phyloP scores from a whole-genome alignment of 495 filamentous ascomycete species.

The Aeminium ludgeri region DNA sequence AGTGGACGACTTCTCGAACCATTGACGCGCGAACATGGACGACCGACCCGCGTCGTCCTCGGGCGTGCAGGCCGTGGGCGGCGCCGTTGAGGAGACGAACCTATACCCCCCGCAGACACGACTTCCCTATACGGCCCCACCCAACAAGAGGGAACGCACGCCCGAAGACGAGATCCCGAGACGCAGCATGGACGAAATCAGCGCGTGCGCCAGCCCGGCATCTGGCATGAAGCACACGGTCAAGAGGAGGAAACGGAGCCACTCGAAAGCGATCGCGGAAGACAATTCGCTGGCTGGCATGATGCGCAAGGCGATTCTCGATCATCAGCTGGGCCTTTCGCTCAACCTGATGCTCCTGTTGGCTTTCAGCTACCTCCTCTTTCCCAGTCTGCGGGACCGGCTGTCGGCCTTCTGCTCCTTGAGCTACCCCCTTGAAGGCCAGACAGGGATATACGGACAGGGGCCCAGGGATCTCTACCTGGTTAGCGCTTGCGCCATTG shows the following conservation, averaged over 20 bases:
- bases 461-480: slow-evolving; percentile 69
- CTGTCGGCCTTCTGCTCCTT: slow-evolving; percentile 74
- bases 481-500: slow-evolving; percentile 60
- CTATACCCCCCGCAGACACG: too few species aligned
- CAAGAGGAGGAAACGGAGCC: not conserved
- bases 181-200: slow-evolving; percentile 1
- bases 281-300: slow-evolving; percentile 9
- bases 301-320: slow-evolving; percentile 11
- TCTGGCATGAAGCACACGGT: not conserved
- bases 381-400: slow-evolving; percentile 59
- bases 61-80: too few species aligned
- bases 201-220: slow-evolving; percentile 1
- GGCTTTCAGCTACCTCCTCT: slow-evolving; percentile 56
- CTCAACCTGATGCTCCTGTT: slow-evolving; percentile 63
- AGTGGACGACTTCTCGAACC: too few species aligned
- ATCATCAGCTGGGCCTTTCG: slow-evolving; percentile 40
- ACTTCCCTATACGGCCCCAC: too few species aligned
- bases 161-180: too few species aligned
- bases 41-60: too few species aligned
- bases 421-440: slow-evolving; percentile 38
- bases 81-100: too few species aligned
- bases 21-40: too few species aligned
- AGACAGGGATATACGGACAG: slow-evolving; percentile 51
- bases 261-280: not conserved
- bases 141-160: too few species aligned